These are phyloP conservation scores for Sugiyamaella japonica DNA, from an alignment of 1,139 yeast genomes.

Conservation along the genomic window DNA sequence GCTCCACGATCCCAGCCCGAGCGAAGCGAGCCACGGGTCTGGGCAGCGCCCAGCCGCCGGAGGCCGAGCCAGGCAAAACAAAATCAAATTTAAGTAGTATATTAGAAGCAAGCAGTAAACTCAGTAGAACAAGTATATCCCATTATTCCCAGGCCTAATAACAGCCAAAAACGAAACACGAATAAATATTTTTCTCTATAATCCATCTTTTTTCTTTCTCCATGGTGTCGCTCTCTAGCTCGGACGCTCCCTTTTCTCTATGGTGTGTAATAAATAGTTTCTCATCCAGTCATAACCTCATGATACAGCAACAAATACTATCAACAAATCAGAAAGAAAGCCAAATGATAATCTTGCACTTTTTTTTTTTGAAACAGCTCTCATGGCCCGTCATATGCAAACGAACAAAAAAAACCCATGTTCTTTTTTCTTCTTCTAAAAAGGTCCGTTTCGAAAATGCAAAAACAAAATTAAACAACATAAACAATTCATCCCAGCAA, in stretches of 20 bases:
- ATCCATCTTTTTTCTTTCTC: constrained; percentile 22
- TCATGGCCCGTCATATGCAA: constrained; percentile 4
- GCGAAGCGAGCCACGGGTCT: not conserved
- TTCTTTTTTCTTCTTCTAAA: not conserved
- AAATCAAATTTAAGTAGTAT: not conserved
- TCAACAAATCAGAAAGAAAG: constrained; percentile 7
- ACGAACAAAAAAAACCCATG: not conserved
- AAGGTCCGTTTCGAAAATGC: constrained; percentile 15
- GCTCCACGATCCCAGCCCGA: not conserved
- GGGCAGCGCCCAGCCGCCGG: constrained; percentile 11
- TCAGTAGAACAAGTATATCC: constrained; percentile 19
- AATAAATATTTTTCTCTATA: constrained; percentile 21
- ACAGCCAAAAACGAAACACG: constrained; percentile 16
- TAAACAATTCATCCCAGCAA: constrained; percentile 14
- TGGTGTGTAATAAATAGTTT: constrained; percentile 19
- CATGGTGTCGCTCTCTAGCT: constrained; percentile 17
- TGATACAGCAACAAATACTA: constrained; percentile 8
- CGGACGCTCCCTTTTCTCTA: constrained; percentile 15
- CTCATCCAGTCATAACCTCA: constrained; percentile 15
- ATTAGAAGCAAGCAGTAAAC: not conserved
- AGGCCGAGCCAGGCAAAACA: no score
- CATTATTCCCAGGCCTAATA: constrained; percentile 12
- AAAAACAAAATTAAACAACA: constrained; percentile 22
- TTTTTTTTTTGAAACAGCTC: constrained; percentile 10
- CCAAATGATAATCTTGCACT: constrained; percentile 10